Evolutionary conservation across 2,329 filamentous ascomycete genomes (phyloP).

Genomic region (Ophiostoma sp.): DNA sequence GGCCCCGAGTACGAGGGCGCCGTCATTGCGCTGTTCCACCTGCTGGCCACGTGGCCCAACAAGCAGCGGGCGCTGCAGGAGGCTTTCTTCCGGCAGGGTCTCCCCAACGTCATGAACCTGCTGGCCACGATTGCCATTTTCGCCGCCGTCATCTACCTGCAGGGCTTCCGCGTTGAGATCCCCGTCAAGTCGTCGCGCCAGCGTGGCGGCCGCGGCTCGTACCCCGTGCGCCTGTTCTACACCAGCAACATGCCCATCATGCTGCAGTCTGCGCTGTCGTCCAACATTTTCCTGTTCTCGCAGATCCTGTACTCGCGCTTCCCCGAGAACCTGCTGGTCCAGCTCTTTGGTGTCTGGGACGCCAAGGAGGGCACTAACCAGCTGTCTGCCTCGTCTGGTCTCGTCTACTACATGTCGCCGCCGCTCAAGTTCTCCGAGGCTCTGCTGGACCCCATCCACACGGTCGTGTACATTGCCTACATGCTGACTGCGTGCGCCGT

Average conservation of each 20-base stretch:
- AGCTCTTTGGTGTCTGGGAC: conserved; percentile 97
- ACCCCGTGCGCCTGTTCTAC: conserved; percentile 98
- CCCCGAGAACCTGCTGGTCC: conserved; percentile 96
- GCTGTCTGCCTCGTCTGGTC: conserved; percentile 85
- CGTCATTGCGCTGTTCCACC: conserved; percentile 95
- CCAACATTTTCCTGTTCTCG: conserved; percentile 98
- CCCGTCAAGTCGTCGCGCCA: conserved; percentile 99
- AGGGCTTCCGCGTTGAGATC: conserved; percentile 99
- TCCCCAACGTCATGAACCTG: conserved; percentile 99
- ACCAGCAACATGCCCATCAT: conserved; percentile 99
- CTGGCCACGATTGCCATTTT: conserved; percentile 90
- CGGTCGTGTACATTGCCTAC: conserved; percentile 88
- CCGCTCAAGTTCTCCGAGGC: conserved; percentile 97
- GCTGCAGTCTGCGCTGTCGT: conserved; percentile 96
- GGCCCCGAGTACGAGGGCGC: conserved; percentile 98
- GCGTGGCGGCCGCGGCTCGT: conserved; percentile 95
- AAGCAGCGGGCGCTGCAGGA: conserved; percentile 98
- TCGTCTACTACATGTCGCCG: conserved; percentile 99
- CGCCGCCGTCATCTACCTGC: conserved; percentile 96
- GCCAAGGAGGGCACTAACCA: conserved; percentile 92
- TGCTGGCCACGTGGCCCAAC: conserved; percentile 97
- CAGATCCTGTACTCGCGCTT: conserved; percentile 99
- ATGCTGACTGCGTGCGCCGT: conserved; percentile 91
- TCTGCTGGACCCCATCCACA: conserved; percentile 94
- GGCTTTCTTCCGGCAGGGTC: conserved; percentile 98